These are phyloP conservation scores for Sphagnum fallax DNA, from an alignment of 228 moss, liverwort and hornwort species.

Conservation along the genomic window DNA sequence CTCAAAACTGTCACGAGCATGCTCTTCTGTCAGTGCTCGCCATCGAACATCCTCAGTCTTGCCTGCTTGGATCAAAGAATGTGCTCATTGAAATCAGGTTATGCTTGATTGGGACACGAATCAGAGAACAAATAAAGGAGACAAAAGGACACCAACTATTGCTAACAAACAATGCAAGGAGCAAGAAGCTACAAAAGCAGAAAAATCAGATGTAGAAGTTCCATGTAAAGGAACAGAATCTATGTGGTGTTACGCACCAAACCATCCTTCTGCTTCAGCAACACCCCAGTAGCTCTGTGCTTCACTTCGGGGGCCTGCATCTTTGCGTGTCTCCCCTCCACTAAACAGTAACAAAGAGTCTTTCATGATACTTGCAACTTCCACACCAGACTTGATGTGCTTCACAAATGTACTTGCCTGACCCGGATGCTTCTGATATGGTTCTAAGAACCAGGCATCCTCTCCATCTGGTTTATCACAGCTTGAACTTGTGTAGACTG, in stretches of 20 bases:
- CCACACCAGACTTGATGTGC: slow-evolving; percentile 72
- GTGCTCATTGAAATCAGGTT: background rate
- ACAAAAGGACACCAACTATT: background rate
- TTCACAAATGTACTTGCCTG: slow-evolving; percentile 68
- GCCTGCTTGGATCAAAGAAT: slow-evolving; percentile 15
- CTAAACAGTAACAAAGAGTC: slow-evolving; percentile 67
- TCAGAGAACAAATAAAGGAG: background rate
- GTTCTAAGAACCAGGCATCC: slow-evolving; percentile 64
- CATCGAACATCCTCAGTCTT: slow-evolving; percentile 50
- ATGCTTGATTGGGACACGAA: background rate
- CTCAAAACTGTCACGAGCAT: slow-evolving; percentile 89
- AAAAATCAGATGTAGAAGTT: background rate
- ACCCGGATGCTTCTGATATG: slow-evolving; percentile 76
- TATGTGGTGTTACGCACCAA: slow-evolving; percentile 28
- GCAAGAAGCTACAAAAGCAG: background rate
- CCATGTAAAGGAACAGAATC: background rate
- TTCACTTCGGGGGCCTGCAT: slow-evolving; percentile 92
- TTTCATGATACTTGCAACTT: slow-evolving; percentile 33
- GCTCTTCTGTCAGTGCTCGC: slow-evolving; percentile 87
- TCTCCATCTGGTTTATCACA: slow-evolving; percentile 73
- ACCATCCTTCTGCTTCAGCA: slow-evolving; percentile 84
- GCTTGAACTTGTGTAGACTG: slow-evolving; percentile 66
- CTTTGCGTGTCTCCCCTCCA: slow-evolving; percentile 87
- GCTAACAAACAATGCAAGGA: background rate
- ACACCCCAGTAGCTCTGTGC: slow-evolving; percentile 93